Evolutionary conservation across 1,139 yeast genomes (phyloP).

Genomic region (Pneumocystis sp.): DNA sequence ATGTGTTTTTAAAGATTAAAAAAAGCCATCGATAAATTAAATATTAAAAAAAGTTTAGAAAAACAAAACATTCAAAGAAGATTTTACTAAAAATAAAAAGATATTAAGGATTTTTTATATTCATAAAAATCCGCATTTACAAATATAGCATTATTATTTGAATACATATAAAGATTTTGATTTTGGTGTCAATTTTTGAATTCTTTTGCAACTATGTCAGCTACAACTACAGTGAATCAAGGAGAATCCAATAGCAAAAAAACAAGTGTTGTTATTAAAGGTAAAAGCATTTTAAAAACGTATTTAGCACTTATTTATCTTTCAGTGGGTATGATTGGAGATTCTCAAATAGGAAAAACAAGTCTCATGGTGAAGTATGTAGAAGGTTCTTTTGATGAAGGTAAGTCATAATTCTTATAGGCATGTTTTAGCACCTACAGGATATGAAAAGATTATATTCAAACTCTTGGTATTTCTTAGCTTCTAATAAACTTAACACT

Average conservation of each 20-base stretch:
- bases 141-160: not conserved
- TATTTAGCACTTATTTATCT: conserved; percentile 38
- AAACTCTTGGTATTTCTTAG: conserved; percentile 34
- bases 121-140: not conserved
- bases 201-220: not conserved
- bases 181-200: not conserved
- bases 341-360: conserved; percentile 96
- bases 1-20: not conserved
- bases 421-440: not conserved
- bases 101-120: not conserved
- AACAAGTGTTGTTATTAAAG: not conserved
- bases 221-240: not conserved
- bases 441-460: conserved; percentile 40
- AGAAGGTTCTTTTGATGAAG: conserved; percentile 84
- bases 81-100: not conserved
- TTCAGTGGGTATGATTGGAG: conserved; percentile 89
- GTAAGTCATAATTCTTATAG: conserved; percentile 17
- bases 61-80: not conserved
- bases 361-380: conserved; percentile 94
- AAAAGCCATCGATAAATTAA: not conserved
- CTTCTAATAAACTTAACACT: not conserved
- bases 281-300: not conserved
- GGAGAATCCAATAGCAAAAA: not conserved
- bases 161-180: not conserved
- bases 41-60: not conserved